Base-by-base conservation (phyloP, 441 rosid genomes). In the Bruguiera hainesii region DNA sequence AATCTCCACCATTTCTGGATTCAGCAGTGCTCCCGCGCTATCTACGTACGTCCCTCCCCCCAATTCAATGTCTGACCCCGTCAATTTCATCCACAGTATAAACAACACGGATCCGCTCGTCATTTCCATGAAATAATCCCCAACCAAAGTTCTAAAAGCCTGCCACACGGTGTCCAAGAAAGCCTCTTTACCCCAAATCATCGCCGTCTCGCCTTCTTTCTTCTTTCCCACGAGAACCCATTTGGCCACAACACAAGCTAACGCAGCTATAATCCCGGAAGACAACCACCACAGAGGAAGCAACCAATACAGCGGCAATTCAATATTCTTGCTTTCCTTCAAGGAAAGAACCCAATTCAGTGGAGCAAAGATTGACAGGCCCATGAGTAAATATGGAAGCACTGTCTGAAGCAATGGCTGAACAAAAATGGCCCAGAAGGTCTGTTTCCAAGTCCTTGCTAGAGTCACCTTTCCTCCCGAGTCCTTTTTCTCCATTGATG, bases 1-100 rank as follows among this genome's bases (percentile, higher is more conserved):
- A 37, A 86, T 78, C 74, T 83, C 87, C 70, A 86, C 83, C 94
- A 88, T 83, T 77, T 88, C 91, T 1, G 94, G 94, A 70, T 88
- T 86, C 74, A 88, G 65, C 50, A 77, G 21, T 3, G 88, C 85
- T 65, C 88, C 94, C 87, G 83, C 74, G 75, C 84, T 76, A 68
- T 88, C 94, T 20, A 88, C 79, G 33, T 83, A 86, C 0, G 73
- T 61, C n/a, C 85, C 88, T 59, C 76, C 75, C 21, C 76, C 82
- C 49, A 82, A 21, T 57, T 79, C 88, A 52, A 88, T 39, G 8
- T 71, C 64, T 48, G 91, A 78, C 0, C 91, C 94, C 89, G 84
- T 84, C 29, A 86, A 23, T 63, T 83, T 88, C 75, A 88, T 74
- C 88, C 85, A 78, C 4, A 81, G 15, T 26, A 79, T 53, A 56